Conservation (phyloP, 139 green algal genomes). For the Pleodorina starrii region DNA sequence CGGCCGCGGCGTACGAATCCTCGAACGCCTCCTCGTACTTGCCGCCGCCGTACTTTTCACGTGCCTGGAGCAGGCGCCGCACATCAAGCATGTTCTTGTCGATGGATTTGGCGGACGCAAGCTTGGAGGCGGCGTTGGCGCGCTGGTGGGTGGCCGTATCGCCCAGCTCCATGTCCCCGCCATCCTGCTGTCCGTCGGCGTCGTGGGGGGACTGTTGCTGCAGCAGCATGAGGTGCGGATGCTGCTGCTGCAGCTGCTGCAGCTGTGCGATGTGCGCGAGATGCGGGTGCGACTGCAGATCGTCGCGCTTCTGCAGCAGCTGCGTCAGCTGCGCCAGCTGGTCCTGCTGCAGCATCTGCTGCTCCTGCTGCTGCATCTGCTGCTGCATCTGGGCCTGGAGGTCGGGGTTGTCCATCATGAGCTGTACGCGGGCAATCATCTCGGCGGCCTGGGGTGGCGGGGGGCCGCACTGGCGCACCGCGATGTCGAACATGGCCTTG, state of each 20-base stretch:
- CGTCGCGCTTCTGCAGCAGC: constrained; percentile 1
- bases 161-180: background rate
- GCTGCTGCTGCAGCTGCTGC: constrained; percentile 14
- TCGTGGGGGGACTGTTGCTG: constrained; percentile 5
- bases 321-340: background rate
- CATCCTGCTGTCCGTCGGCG: background rate
- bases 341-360: constrained; percentile 17
- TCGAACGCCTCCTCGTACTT: background rate
- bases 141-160: background rate
- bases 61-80: background rate
- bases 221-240: constrained; percentile 5
- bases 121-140: background rate
- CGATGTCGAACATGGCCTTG: constrained; percentile 49
- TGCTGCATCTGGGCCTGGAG: background rate
- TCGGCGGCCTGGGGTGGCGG: constrained; percentile 6
- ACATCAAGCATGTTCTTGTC: background rate
- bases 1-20: background rate
- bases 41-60: background rate
- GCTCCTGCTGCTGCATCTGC: background rate
- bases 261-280: constrained; percentile 6
- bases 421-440: constrained; percentile 8
- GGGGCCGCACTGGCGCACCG: constrained; percentile 40
- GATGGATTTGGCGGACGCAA: background rate
- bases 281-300: constrained; percentile 12
- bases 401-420: constrained; percentile 18